These are phyloP conservation scores for Termitomyces sp. DNA, from an alignment of 768 basidiomycete genomes.

Conservation along the genomic window DNA sequence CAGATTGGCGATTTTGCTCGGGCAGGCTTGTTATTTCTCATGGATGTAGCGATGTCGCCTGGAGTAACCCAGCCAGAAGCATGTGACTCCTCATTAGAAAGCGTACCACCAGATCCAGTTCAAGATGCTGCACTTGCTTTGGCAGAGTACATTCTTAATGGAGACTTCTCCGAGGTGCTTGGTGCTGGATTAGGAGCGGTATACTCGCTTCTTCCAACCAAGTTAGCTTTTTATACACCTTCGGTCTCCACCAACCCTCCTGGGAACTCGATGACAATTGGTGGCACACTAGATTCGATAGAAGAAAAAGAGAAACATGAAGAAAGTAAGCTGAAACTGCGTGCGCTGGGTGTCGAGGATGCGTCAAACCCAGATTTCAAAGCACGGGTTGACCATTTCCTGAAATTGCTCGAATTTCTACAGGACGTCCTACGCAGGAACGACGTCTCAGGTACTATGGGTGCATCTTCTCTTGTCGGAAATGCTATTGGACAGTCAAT, in stretches of 20 bases:
- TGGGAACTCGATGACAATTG: constrained; percentile 66
- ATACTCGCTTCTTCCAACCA: constrained; percentile 86
- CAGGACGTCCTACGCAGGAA: constrained; percentile 84
- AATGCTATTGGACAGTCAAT: constrained; percentile 81
- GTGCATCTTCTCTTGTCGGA: constrained; percentile 66
- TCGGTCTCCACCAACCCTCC: constrained; percentile 30
- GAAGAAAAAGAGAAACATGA: constrained; percentile 51
- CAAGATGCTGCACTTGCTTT: constrained; percentile 83
- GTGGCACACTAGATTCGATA: constrained; percentile 51
- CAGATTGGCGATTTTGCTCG: constrained; percentile 91
- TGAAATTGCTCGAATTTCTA: constrained; percentile 87
- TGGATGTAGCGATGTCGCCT: constrained; percentile 95
- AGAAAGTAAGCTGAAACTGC: constrained; percentile 43
- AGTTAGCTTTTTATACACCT: constrained; percentile 64
- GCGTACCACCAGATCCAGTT: constrained; percentile 53
- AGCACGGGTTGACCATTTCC: constrained; percentile 77
- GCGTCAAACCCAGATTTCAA: constrained; percentile 74
- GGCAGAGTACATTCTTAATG: constrained; percentile 90
- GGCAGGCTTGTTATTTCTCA: constrained; percentile 86
- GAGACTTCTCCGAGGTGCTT: constrained; percentile 98
- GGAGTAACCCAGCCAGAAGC: constrained; percentile 34
- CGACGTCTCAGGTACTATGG: constrained; percentile 39
- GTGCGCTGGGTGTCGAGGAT: constrained; percentile 67
- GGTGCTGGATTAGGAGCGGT: constrained; percentile 91
- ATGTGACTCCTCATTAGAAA: constrained; percentile 32